Conservation (phyloP, 805 yeast genomes). For the Metschnikowia orientalis region DNA sequence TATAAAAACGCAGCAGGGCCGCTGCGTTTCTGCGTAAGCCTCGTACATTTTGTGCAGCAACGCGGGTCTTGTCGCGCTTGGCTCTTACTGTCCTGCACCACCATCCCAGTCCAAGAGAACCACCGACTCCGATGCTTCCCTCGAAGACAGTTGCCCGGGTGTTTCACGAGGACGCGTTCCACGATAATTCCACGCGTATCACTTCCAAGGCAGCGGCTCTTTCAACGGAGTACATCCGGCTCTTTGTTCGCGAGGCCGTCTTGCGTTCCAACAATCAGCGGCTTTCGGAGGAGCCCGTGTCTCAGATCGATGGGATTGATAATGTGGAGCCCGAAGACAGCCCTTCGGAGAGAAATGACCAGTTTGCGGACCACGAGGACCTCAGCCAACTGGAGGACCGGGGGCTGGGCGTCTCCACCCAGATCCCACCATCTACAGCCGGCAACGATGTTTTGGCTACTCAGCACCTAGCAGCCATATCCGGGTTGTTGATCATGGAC, state of each 20-base stretch:
- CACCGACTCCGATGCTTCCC: slow-evolving; percentile 9
- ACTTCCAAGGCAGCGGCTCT: slow-evolving; percentile 46
- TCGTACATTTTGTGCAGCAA: too few species aligned
- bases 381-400: slow-evolving; percentile 16
- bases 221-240: slow-evolving; percentile 49
- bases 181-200: slow-evolving; percentile 42
- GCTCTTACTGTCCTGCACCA: too few species aligned
- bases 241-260: slow-evolving; percentile 58
- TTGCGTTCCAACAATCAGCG: slow-evolving; percentile 54
- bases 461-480: slow-evolving; percentile 49
- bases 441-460: slow-evolving; percentile 43
- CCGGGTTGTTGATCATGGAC: slow-evolving; percentile 55
- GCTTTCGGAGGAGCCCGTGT: slow-evolving; percentile 23
- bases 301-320: slow-evolving; percentile 33
- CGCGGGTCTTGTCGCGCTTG: too few species aligned
- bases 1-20: too few species aligned
- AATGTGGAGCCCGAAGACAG: slow-evolving; percentile 15
- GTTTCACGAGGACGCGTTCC: slow-evolving; percentile 49
- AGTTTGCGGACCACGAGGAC: slow-evolving; percentile 13
- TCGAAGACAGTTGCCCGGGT: slow-evolving; percentile 45
- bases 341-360: slow-evolving; percentile 8
- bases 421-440: slow-evolving; percentile 11
- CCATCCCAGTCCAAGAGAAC: too few species aligned
- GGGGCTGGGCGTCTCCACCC: slow-evolving; percentile 16
- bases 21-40: too few species aligned